phyloP scores from a whole-genome alignment of 345 rosid genomes.

The Zanthoxylum bungeanum region DNA sequence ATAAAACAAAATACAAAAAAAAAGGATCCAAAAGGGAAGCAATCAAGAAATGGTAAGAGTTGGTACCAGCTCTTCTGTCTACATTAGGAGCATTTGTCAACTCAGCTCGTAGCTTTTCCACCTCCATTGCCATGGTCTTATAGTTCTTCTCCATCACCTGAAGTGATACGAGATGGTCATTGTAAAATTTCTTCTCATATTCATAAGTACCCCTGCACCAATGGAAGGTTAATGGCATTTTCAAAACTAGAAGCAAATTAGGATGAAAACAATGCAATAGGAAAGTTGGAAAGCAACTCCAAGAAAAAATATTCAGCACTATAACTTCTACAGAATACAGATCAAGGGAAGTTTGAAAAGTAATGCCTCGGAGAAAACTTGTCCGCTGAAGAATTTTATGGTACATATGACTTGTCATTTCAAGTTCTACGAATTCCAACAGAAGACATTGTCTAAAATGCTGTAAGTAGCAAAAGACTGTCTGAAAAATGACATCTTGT shows the following conservation, averaged over 20 bases:
- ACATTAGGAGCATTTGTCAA: conserved; percentile 51
- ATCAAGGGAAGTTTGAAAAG: neutral
- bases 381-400: neutral
- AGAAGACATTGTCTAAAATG: neutral
- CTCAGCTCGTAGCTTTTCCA: conserved; percentile 88
- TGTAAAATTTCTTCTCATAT: conserved; percentile 79
- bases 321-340: neutral
- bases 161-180: conserved; percentile 88
- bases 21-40: neutral
- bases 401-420: neutral
- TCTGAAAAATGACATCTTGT: neutral
- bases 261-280: neutral
- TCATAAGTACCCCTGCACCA: conserved; percentile 80
- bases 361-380: neutral
- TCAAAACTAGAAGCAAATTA: neutral
- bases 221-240: conserved; percentile 1
- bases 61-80: conserved; percentile 65
- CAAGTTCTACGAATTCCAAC: conserved; percentile 9
- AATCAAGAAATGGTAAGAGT: neutral
- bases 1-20: conserved; percentile 5
- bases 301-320: neutral
- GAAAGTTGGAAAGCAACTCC: neutral
- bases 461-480: neutral
- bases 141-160: conserved; percentile 93
- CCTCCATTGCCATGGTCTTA: conserved; percentile 81